Conservation (phyloP, 2,329 filamentous ascomycete species). For the Fusarium fujikuroi region DNA sequence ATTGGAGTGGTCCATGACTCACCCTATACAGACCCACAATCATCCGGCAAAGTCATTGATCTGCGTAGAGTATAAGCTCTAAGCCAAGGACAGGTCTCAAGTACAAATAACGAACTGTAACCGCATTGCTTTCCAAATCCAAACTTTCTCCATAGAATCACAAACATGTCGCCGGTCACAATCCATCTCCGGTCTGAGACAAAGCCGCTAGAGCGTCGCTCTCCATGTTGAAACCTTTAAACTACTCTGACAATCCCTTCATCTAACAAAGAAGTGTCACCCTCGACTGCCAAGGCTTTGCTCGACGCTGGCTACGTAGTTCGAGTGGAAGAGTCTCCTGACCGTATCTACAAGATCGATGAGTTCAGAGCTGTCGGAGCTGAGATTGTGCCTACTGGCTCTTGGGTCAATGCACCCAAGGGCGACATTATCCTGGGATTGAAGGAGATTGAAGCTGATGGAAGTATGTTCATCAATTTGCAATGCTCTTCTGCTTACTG, state of each 20-base stretch:
- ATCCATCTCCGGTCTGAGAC: neutral
- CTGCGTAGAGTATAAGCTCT: no score
- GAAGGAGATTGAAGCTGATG: neutral
- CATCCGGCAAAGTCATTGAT: no score
- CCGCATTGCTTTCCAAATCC: no score
- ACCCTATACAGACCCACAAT: no score
- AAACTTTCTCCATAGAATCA: neutral
- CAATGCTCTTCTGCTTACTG: no score
- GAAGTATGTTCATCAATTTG: neutral
- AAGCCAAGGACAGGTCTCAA: no score
- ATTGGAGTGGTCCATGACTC: no score
- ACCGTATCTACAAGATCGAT: neutral
- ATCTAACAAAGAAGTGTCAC: neutral
- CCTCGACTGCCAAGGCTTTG: neutral
- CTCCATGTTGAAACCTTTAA: neutral
- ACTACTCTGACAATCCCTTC: no score
- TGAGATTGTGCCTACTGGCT: neutral
- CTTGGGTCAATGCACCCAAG: neutral
- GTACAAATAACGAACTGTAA: no score
- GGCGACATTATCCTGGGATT: neutral
- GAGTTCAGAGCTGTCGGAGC: neutral
- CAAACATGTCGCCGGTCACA: neutral
- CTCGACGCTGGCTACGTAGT: neutral
- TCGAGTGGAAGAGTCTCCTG: neutral
- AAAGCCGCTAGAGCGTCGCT: neutral